Percentiles rank a stretch among this genome's conserved stretches.
Evolutionary conservation across 2,329 filamentous ascomycete species (phyloP).

Genomic region (Botrytis deweyae): DNA sequence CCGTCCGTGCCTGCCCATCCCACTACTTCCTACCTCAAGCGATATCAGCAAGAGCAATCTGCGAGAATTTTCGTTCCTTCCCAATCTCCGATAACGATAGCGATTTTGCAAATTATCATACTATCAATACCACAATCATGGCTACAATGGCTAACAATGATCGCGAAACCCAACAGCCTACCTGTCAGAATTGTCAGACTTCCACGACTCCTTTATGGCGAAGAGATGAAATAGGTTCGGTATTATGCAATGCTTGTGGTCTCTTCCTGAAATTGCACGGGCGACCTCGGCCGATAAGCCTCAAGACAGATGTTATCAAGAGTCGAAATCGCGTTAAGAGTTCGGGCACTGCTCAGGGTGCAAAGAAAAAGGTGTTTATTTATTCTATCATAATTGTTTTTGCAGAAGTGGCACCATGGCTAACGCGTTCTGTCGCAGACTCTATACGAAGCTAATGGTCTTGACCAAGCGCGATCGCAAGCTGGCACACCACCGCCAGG

Average conservation of each 20-base stretch:
- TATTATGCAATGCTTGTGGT: slow-evolving; percentile 97
- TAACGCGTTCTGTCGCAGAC: slow-evolving; percentile 36
- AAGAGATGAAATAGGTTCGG: slow-evolving; percentile 90
- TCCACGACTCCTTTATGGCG: slow-evolving; percentile 97
- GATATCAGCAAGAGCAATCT: slow-evolving; percentile 16
- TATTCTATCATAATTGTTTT: background rate
- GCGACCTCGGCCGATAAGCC: slow-evolving; percentile 85
- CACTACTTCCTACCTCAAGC: slow-evolving; percentile 10
- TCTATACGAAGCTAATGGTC: slow-evolving; percentile 55
- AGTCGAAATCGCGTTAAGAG: slow-evolving; percentile 98
- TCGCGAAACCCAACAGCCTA: slow-evolving; percentile 70
- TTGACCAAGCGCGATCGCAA: slow-evolving; percentile 56
- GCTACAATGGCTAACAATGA: slow-evolving; percentile 52
- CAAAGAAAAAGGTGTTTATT: slow-evolving; percentile 74
- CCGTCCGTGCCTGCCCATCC: background rate
- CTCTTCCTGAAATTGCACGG: slow-evolving; percentile 97
- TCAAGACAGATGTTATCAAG: slow-evolving; percentile 99
- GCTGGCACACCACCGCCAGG: slow-evolving; percentile 52
- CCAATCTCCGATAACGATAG: slow-evolving; percentile 24
- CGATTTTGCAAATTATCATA: slow-evolving; percentile 22
- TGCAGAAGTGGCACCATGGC: slow-evolving; percentile 29
- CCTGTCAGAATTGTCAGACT: slow-evolving; percentile 94
- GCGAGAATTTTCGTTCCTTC: slow-evolving; percentile 22
- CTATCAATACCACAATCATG: slow-evolving; percentile 36
- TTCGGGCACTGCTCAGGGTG: slow-evolving; percentile 68